Conservation (phyloP, 768 basidiomycete genomes). For the Rhodotorula babjevae region DNA sequence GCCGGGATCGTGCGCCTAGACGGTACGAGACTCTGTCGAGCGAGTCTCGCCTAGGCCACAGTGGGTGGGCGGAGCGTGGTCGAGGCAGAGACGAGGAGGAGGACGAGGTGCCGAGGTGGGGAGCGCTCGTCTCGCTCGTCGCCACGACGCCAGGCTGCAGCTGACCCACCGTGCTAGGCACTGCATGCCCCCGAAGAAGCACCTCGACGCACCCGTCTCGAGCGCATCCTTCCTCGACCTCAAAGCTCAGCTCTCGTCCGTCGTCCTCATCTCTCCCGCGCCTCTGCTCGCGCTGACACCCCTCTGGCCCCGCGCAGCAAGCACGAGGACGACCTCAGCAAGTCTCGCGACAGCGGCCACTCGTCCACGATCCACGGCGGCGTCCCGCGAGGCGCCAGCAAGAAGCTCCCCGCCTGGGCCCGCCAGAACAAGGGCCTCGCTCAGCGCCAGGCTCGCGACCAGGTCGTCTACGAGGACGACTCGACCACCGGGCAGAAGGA, state of each 20-base stretch:
- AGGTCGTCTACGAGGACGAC: slow-evolving; percentile 32
- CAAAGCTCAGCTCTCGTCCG: slow-evolving; percentile 29
- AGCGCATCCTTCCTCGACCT: slow-evolving; percentile 30
- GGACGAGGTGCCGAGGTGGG: background rate
- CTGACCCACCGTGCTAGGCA: background rate
- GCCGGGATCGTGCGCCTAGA: background rate
- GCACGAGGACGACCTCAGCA: slow-evolving; percentile 31
- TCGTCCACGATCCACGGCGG: background rate
- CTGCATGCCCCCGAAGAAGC: slow-evolving; percentile 17
- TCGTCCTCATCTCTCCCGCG: background rate
- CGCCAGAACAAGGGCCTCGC: slow-evolving; percentile 34
- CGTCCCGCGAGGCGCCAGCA: background rate
- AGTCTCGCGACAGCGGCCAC: background rate
- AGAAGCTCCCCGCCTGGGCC: slow-evolving; percentile 23
- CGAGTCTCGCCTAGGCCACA: too few relatives aligned
- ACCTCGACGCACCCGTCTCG: slow-evolving; percentile 6
- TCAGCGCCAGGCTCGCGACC: slow-evolving; percentile 7
- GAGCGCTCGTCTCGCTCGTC: background rate
- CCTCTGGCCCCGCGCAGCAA: slow-evolving; percentile 2
- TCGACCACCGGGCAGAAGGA: background rate
- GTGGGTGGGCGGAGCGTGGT: too few relatives aligned
- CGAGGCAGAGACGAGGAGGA: background rate
- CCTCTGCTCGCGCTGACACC: background rate
- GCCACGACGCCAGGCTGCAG: background rate
- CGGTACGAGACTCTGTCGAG: background rate